Conservation (phyloP, 1,139 yeast species). For the Taphrina betulina region DNA sequence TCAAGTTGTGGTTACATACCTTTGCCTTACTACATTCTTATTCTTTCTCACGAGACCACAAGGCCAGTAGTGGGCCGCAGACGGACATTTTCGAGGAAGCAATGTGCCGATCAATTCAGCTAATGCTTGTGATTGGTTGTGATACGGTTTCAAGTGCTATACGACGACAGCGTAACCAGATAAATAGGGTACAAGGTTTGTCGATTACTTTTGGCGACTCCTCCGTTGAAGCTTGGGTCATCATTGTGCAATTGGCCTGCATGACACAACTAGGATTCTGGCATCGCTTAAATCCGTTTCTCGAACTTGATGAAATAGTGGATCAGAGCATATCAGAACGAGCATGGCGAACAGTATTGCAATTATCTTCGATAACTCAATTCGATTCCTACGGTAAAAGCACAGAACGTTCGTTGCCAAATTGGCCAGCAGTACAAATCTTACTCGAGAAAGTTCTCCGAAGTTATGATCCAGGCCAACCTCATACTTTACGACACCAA, state of each 20-base stretch:
- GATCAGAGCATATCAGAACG: neutral
- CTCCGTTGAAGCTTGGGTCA: neutral
- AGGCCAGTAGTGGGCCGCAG: neutral
- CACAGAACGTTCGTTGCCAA: no score
- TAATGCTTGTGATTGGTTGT: neutral
- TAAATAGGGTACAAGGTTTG: no score
- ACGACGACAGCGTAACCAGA: no score
- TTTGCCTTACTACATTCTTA: no score
- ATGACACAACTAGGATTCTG: neutral
- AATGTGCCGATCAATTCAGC: neutral
- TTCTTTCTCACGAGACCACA: neutral
- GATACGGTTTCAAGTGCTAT: neutral
- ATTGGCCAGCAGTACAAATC: constrained; percentile 11
- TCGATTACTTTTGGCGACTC: neutral
- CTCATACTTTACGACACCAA: no score
- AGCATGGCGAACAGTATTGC: constrained; percentile 10
- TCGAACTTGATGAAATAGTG: neutral
- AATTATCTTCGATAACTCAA: neutral
- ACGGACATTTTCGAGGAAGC: no score
- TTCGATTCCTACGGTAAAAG: constrained; percentile 1
- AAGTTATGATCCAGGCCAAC: no score
- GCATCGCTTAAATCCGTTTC: constrained; percentile 2
- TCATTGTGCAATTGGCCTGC: no score
- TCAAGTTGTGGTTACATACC: neutral
- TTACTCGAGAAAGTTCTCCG: no score